Percentiles rank a stretch among this genome's conserved stretches.
phyloP scores from a whole-genome alignment of 1,284 basidiomycete species.

The Malassezia sp. region DNA sequence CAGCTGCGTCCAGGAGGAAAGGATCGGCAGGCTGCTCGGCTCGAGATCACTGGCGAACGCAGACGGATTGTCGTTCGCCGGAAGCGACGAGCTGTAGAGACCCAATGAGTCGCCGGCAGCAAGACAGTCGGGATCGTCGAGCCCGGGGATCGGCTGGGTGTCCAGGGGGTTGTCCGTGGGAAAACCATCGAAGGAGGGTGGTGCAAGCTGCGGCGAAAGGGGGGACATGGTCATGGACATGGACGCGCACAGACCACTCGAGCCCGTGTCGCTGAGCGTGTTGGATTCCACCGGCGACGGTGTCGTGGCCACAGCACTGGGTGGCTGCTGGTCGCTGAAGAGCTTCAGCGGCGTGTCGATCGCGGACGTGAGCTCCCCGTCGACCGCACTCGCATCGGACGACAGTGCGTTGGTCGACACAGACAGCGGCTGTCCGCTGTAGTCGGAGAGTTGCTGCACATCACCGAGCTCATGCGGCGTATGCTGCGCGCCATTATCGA shows the following conservation, averaged over 20 bases:
- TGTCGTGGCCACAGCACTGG: slow-evolving; percentile 1
- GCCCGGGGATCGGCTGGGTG: background rate
- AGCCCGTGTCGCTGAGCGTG: slow-evolving; percentile 2
- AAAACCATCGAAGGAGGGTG: slow-evolving; percentile 7
- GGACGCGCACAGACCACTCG: background rate
- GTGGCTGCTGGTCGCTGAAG: slow-evolving; percentile 11
- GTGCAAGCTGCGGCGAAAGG: slow-evolving; percentile 14
- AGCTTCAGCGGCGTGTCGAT: slow-evolving; percentile 16
- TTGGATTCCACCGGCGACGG: slow-evolving; percentile 11
- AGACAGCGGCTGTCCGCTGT: background rate
- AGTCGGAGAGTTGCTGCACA: background rate
- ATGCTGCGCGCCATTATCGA: background rate
- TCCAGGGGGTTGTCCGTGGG: slow-evolving; percentile 7
- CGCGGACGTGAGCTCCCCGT: slow-evolving; percentile 5
- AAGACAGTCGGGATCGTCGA: slow-evolving; percentile 1
- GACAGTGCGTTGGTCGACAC: background rate
- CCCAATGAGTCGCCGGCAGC: background rate
- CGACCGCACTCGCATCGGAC: slow-evolving; percentile 1
- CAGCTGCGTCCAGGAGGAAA: slow-evolving; percentile 13
- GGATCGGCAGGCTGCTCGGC: slow-evolving; percentile 13
- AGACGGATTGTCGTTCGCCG: background rate
- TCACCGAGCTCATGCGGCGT: background rate
- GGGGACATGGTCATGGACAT: slow-evolving; percentile 9
- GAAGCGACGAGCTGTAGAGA: slow-evolving; percentile 13
- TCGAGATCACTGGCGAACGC: slow-evolving; percentile 1